Evolutionary conservation across 768 basidiomycete genomes (phyloP), one percentile per base, ranked within the genome.

Genomic region (Exsudoporus frostii): DNA sequence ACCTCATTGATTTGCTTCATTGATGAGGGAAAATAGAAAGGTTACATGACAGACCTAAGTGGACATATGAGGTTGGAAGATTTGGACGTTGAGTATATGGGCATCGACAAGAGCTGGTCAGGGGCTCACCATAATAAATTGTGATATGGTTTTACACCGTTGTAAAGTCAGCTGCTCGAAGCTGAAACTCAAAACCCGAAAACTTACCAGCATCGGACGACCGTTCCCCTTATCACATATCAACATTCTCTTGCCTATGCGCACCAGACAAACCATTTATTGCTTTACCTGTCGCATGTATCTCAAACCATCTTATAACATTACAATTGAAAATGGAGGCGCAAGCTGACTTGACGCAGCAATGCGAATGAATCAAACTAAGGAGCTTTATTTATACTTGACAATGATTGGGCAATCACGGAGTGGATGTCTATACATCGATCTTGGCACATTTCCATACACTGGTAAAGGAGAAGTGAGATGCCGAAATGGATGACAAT

Each of bases 361-460:
- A 29, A 50, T 6, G 13, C 10, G 20, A 24, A 49, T 5, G 34
- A 20, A 53, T 22, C 39, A 41, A 38, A 50, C 34, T 56, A 66
- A 6, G 48, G 7, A 13, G 39, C 34, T 49, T 58, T 54, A 42
- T 58, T 54, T 22, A n/a, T 37, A 37, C 33, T 60, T 40, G 83
- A 72, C 36, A 92, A 68, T n/a, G 85, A 82, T 57, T 88, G 84
- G 10, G 86, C 83, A 27, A 88, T 82, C 40, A 90, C 80, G 20
- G 81, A 74, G 66, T 93, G 91, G 29, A 92, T 84, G 58, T 90
- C 88, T 49, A 72, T 75, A 67, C 87, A 92, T 54, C 81, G 78
- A 52, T 79, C 80, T 62, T 88, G 80, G 65, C 90, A 92, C 36
- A 72, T 69, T 49, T 84, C 80, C 72, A 88, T 80, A 57, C 86